phyloP scores from a whole-genome alignment of 2,329 filamentous ascomycete species.

The Colletotrichum ledebouriae region DNA sequence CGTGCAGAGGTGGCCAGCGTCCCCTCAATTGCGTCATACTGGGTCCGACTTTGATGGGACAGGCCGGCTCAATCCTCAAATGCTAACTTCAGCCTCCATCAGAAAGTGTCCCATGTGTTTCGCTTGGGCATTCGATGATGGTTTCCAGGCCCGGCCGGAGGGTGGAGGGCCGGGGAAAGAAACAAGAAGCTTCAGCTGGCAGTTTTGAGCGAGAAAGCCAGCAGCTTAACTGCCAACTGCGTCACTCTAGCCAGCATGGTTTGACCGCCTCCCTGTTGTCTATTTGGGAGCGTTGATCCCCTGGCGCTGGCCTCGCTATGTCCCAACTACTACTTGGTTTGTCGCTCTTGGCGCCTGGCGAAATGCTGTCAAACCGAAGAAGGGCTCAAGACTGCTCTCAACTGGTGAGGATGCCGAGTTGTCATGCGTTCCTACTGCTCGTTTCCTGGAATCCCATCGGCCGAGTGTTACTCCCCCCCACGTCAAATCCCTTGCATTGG shows the following conservation, averaged over 20 bases:
- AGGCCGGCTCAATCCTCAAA: slow-evolving; percentile 18
- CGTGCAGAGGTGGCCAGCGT: slow-evolving; percentile 38
- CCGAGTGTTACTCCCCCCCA: neutral
- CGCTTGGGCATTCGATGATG: slow-evolving; percentile 34
- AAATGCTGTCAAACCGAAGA: slow-evolving; percentile 36
- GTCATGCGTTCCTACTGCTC: neutral
- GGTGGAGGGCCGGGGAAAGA: neutral
- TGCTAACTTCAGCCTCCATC: slow-evolving; percentile 34
- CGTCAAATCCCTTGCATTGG: slow-evolving; percentile 22
- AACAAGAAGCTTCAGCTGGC: slow-evolving; percentile 19
- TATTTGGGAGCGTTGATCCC: slow-evolving; percentile 25
- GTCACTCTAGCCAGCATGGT: slow-evolving; percentile 24
- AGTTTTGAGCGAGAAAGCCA: slow-evolving; percentile 11
- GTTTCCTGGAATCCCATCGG: neutral
- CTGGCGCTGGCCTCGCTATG: slow-evolving; percentile 32
- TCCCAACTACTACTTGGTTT: slow-evolving; percentile 39
- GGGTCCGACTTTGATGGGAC: slow-evolving; percentile 24
- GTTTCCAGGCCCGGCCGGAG: slow-evolving; percentile 22
- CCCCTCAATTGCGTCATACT: slow-evolving; percentile 42
- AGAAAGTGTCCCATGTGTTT: slow-evolving; percentile 32
- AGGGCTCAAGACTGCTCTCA: slow-evolving; percentile 18
- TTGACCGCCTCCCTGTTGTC: slow-evolving; percentile 20
- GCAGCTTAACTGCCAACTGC: slow-evolving; percentile 2
- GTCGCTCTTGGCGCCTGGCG: slow-evolving; percentile 38
- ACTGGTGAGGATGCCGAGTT: slow-evolving; percentile 1